Evolutionary conservation across 2,329 filamentous ascomycete species (phyloP), one percentile per base, ranked within the genome.

Genomic region (Paracamarosporium sp.): DNA sequence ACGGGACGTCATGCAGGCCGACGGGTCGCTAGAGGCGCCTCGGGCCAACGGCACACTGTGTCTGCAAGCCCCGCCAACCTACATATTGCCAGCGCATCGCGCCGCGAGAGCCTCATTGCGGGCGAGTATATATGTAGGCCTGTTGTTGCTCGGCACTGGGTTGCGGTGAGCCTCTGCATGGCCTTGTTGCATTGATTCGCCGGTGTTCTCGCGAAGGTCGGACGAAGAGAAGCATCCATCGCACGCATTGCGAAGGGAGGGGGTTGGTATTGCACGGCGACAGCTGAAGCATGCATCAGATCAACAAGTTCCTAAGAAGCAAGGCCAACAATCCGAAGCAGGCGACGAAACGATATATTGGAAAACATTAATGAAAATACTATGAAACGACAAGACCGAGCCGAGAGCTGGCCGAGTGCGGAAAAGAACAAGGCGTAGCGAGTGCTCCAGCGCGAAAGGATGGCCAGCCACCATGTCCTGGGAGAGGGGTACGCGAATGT

Each of bases 31-130:
- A 11, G 15, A 28, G 31, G 15, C n/a, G 28, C 7, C 11, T 43
- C 31, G 13, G 47, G 24, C 47, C 31, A 48, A 22, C 45, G 30
- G 45, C 45, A n/a, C 24, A 3, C 17, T 46, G 50, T 17, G 24
- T 25, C 43, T 50, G 57, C 60, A 63, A 46, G 38, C 57, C 57
- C 60, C 57, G 55, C 60, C 55, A 24, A 50, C 48, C 27, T 55
- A 57, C 52, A 56, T 47, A 56, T 54, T 33, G 40, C 28, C 51
- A 47, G 25, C 50, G 35, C 30, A 43, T 45, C 36, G 27, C 28
- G 20, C 38, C 17, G 24, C 22, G 24, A 45, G 41, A 33, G 17
- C 43, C 35, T 44, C 27, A 4, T n/a, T 31, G 9, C 30, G 24
- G 17, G 8, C 43, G 6, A 9, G 22, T 25, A 24, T 48, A 40